These are phyloP conservation scores for Hanseniaspora vineae DNA, from an alignment of 805 yeast genomes.

Conservation along the genomic window DNA sequence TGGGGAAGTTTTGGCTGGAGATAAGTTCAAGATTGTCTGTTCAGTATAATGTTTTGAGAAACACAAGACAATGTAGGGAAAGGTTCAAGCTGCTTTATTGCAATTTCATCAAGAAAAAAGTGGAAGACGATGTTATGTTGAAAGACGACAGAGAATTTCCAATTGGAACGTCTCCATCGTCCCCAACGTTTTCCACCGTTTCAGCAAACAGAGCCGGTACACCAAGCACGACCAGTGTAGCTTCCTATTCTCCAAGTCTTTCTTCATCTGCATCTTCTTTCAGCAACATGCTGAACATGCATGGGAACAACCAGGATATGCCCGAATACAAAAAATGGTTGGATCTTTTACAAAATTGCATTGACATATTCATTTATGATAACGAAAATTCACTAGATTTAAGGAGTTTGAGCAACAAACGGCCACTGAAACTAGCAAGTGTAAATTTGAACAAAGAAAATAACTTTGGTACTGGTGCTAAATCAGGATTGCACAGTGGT, in stretches of 20 bases:
- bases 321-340: neutral
- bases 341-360: neutral
- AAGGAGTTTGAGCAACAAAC: neutral
- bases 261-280: too few species aligned
- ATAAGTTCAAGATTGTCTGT: neutral
- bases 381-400: neutral
- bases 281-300: neutral
- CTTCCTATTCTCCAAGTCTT: too few species aligned
- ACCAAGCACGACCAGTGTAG: too few species aligned
- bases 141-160: too few species aligned
- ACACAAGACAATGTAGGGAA: conserved; percentile 1
- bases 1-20: neutral
- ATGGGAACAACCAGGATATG: neutral
- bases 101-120: neutral
- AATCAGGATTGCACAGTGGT: too few species aligned
- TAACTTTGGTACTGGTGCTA: too few species aligned
- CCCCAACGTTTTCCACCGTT: too few species aligned
- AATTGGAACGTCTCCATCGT: too few species aligned
- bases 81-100: neutral
- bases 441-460: too few species aligned
- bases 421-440: too few species aligned
- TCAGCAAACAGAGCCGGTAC: too few species aligned
- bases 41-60: neutral
- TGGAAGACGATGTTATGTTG: neutral
- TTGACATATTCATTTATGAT: neutral